A percentile compares a stretch with the other conserved stretches of the same genome.
These are phyloP conservation scores for Zizania palustris DNA, from an alignment of 202 grass and related monocot genomes.

Conservation along the genomic window DNA sequence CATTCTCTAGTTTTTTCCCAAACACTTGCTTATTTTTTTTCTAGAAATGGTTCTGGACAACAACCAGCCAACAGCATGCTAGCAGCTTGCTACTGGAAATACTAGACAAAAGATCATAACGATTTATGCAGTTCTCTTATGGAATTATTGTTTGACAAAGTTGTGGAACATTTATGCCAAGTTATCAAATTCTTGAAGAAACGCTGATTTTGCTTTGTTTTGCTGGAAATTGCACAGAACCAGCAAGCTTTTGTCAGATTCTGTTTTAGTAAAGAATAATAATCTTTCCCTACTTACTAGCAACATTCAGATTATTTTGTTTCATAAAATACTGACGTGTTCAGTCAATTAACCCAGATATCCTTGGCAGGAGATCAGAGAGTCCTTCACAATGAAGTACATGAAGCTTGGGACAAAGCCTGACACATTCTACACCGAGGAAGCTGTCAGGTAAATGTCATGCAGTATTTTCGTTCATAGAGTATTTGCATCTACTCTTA, in stretches of 20 bases:
- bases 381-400: conserved; percentile 72
- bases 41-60: neutral
- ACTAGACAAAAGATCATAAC: neutral
- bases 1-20: neutral
- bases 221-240: neutral
- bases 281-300: neutral
- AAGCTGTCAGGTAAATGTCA: conserved; percentile 76
- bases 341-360: conserved; percentile 16
- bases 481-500: neutral
- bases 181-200: neutral
- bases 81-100: neutral
- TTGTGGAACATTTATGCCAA: neutral
- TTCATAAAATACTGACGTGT: neutral
- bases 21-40: neutral
- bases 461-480: neutral
- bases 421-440: conserved; percentile 85
- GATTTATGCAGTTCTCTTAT: conserved; percentile 2
- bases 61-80: neutral
- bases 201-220: neutral
- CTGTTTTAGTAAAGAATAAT: neutral
- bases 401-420: conserved; percentile 98
- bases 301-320: conserved; percentile 7
- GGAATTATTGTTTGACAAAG: neutral
- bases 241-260: neutral
- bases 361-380: conserved; percentile 39